A percentile compares a stretch with the other conserved stretches of the same genome.
Conservation (phyloP, 1,284 basidiomycete species). For the Mrakiaceae sp. region DNA sequence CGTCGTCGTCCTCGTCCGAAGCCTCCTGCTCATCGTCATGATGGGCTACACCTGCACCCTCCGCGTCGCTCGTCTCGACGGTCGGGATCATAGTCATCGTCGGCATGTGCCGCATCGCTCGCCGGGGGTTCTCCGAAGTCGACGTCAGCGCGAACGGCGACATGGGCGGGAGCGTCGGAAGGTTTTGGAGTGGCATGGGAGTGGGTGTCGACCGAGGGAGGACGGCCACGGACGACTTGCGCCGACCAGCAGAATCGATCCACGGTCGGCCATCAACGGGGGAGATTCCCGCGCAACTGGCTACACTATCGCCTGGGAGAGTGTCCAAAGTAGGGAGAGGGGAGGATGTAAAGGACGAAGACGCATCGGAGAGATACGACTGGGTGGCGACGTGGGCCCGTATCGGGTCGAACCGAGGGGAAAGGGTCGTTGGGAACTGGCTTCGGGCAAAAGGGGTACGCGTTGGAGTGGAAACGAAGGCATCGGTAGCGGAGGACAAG, state of each 20-base stretch:
- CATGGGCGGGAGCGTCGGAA: constrained; percentile 13
- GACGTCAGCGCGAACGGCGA: background rate
- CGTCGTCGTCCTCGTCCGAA: background rate
- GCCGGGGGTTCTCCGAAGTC: constrained; percentile 5
- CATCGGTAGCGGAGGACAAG: no score
- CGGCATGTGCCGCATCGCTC: constrained; percentile 12
- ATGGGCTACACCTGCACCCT: background rate
- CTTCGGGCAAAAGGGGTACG: no score
- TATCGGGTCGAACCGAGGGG: no score
- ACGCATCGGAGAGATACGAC: no score
- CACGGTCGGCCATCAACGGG: no score
- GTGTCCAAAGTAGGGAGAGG: no score
- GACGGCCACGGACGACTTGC: constrained; percentile 13
- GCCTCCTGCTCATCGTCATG: constrained; percentile 1
- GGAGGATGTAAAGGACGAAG: no score
- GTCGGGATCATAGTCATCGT: constrained; percentile 7
- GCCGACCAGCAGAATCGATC: background rate
- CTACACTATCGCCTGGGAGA: no score
- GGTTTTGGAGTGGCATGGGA: constrained; percentile 15
- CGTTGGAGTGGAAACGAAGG: no score
- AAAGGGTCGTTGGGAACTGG: no score
- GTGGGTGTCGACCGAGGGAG: constrained; percentile 10
- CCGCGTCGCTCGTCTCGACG: background rate
- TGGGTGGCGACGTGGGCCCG: no score
- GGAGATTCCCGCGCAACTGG: no score